Percentiles rank a stretch among this genome's conserved stretches.
phyloP scores from a whole-genome alignment of 257 asterid species.

The Coffea eugenioides region DNA sequence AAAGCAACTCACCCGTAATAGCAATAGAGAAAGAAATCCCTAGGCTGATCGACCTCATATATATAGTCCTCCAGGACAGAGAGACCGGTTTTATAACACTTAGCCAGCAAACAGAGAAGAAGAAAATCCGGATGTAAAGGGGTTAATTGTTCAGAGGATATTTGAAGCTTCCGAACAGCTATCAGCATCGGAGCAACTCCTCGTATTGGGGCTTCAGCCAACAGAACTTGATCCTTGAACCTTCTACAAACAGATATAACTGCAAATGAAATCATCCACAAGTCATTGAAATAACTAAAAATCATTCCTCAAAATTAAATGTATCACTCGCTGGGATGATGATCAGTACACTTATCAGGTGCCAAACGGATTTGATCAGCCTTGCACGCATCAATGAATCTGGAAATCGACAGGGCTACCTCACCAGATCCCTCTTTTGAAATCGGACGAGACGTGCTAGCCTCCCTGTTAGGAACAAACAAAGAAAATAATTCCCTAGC shows the following conservation, averaged over 20 bases:
- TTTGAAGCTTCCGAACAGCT: slow-evolving; percentile 70
- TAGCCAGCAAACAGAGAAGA: slow-evolving; percentile 72
- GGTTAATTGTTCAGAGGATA: slow-evolving; percentile 74
- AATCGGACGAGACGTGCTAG: slow-evolving; percentile 49
- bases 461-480: slow-evolving; percentile 56
- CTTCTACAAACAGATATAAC: slow-evolving; percentile 78
- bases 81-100: slow-evolving; percentile 78
- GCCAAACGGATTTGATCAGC: slow-evolving; percentile 79
- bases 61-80: slow-evolving; percentile 66
- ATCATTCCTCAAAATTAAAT: neutral
- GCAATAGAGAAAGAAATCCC: slow-evolving; percentile 81
- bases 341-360: slow-evolving; percentile 69
- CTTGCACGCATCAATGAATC: slow-evolving; percentile 64
- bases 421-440: slow-evolving; percentile 61
- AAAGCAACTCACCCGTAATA: slow-evolving; percentile 73
- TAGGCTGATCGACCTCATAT: slow-evolving; percentile 84
- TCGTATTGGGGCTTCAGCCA: slow-evolving; percentile 69
- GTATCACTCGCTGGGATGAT: neutral
- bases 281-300: slow-evolving; percentile 21
- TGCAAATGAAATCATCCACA: slow-evolving; percentile 37
- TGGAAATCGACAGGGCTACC: slow-evolving; percentile 48
- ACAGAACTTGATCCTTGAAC: slow-evolving; percentile 70
- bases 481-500: neutral
- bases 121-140: slow-evolving; percentile 87
- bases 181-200: slow-evolving; percentile 84